phyloP scores from a whole-genome alignment of 768 basidiomycete species.

The Lactarius sanguifluus region DNA sequence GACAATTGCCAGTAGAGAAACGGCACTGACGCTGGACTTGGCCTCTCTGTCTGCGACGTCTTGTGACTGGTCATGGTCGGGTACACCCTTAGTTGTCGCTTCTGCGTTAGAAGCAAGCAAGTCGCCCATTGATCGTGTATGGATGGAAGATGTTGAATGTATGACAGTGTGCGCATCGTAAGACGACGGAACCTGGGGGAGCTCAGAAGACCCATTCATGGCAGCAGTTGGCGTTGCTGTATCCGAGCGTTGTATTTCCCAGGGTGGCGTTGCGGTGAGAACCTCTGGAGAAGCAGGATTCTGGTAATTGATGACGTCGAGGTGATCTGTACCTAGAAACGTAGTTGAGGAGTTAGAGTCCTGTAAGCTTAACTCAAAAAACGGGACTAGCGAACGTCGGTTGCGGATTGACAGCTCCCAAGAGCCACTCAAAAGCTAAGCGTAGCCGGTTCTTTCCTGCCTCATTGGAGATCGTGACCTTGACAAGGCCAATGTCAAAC shows the following conservation, averaged over 20 bases:
- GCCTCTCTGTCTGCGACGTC: slow-evolving; percentile 23
- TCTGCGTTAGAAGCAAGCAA: slow-evolving; percentile 45
- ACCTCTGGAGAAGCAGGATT: slow-evolving; percentile 75
- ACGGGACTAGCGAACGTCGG: slow-evolving; percentile 16
- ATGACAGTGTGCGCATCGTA: background rate
- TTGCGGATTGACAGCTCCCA: slow-evolving; percentile 54
- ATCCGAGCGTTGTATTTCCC: slow-evolving; percentile 51
- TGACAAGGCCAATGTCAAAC: slow-evolving; percentile 77
- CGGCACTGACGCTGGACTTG: slow-evolving; percentile 7
- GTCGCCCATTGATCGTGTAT: slow-evolving; percentile 57
- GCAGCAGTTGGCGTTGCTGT: slow-evolving; percentile 52
- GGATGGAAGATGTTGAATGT: slow-evolving; percentile 48
- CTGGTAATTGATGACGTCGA: slow-evolving; percentile 45
- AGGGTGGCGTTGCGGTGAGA: slow-evolving; percentile 50
- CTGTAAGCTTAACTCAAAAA: background rate
- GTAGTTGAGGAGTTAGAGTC: slow-evolving; percentile 5
- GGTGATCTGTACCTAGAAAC: slow-evolving; percentile 12
- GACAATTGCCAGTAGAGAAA: slow-evolving; percentile 15
- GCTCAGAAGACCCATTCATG: slow-evolving; percentile 32
- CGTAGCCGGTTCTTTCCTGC: slow-evolving; percentile 71
- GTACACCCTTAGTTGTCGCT: slow-evolving; percentile 35
- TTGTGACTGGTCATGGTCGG: slow-evolving; percentile 30
- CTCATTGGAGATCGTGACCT: slow-evolving; percentile 59
- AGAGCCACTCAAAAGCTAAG: slow-evolving; percentile 69
- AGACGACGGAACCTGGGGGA: slow-evolving; percentile 25